A percentile compares a stretch with the other conserved stretches of the same genome.
These are phyloP conservation scores for Sarcodon sp. DNA, from an alignment of 768 basidiomycete species.

Conservation along the genomic window DNA sequence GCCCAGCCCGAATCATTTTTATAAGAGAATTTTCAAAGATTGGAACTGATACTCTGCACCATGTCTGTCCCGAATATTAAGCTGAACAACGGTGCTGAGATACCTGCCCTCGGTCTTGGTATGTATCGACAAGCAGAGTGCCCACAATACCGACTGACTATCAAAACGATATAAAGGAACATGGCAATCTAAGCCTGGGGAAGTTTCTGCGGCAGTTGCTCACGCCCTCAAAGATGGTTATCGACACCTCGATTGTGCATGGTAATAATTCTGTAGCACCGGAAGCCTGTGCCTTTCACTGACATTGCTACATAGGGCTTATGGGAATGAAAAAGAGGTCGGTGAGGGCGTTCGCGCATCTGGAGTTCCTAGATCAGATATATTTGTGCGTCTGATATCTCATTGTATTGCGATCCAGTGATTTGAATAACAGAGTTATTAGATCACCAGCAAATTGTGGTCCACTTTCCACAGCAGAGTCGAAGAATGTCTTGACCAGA, in stretches of 20 bases:
- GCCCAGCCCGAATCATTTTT: no score
- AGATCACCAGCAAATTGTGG: conserved; percentile 70
- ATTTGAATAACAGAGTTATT: neutral
- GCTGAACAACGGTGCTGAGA: neutral
- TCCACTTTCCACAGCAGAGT: conserved; percentile 57
- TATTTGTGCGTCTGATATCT: conserved; percentile 33
- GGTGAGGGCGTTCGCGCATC: conserved; percentile 69
- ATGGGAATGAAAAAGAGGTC: conserved; percentile 73
- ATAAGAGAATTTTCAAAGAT: no score
- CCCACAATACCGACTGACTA: neutral
- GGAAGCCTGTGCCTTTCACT: neutral
- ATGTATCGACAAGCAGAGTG: neutral
- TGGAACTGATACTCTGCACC: neutral
- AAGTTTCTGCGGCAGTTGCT: conserved; percentile 59
- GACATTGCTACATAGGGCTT: conserved; percentile 26
- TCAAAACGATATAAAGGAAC: conserved; percentile 42
- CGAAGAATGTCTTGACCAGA: conserved; percentile 62
- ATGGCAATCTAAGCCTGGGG: conserved; percentile 67
- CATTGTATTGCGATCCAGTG: neutral
- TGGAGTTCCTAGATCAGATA: conserved; percentile 64
- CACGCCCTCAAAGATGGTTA: conserved; percentile 71
- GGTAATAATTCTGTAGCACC: conserved; percentile 14
- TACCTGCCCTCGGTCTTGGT: neutral
- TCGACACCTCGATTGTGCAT: conserved; percentile 64
- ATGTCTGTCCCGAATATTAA: neutral